Evolutionary conservation across 2,329 filamentous ascomycete species (phyloP).

Genomic region (Hymenoscyphus fructigenus): DNA sequence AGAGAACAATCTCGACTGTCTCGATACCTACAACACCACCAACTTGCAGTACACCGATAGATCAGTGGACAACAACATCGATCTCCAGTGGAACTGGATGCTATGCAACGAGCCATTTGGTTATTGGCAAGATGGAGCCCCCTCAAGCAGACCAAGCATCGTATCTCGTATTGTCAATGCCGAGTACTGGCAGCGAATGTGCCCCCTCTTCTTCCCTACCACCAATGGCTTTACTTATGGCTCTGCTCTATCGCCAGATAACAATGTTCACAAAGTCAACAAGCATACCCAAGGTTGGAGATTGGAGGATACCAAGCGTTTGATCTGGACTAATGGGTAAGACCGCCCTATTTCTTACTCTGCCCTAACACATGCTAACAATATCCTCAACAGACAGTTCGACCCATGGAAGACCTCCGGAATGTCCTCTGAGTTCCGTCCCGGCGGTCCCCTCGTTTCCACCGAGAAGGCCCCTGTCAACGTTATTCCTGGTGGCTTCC

Average conservation of each 20-base stretch:
- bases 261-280: slow-evolving; percentile 51
- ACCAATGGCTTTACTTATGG: slow-evolving; percentile 50
- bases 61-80: slow-evolving; percentile 44
- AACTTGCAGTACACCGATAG: slow-evolving; percentile 52
- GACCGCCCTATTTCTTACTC: no score
- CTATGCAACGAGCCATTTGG: slow-evolving; percentile 62
- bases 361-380: not conserved
- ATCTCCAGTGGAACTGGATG: slow-evolving; percentile 60
- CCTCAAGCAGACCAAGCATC: slow-evolving; percentile 44
- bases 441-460: slow-evolving; percentile 52
- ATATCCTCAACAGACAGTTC: slow-evolving; percentile 37
- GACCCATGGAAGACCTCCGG: slow-evolving; percentile 42
- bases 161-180: slow-evolving; percentile 51
- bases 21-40: slow-evolving; percentile 51
- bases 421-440: slow-evolving; percentile 52
- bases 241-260: slow-evolving; percentile 42
- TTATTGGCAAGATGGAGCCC: slow-evolving; percentile 56
- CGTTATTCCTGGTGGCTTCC: slow-evolving; percentile 52
- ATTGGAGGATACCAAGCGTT: slow-evolving; percentile 48
- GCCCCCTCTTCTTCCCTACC: slow-evolving; percentile 53
- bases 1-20: slow-evolving; percentile 47
- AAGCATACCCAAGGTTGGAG: slow-evolving; percentile 55
- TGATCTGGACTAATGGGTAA: slow-evolving; percentile 53
- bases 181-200: slow-evolving; percentile 56
- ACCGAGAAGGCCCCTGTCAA: slow-evolving; percentile 49